Percentiles rank a stretch among this genome's conserved stretches.
Evolutionary conservation across 1,284 basidiomycete species (phyloP).

Genomic region (Microstroma glucosiphilum): DNA sequence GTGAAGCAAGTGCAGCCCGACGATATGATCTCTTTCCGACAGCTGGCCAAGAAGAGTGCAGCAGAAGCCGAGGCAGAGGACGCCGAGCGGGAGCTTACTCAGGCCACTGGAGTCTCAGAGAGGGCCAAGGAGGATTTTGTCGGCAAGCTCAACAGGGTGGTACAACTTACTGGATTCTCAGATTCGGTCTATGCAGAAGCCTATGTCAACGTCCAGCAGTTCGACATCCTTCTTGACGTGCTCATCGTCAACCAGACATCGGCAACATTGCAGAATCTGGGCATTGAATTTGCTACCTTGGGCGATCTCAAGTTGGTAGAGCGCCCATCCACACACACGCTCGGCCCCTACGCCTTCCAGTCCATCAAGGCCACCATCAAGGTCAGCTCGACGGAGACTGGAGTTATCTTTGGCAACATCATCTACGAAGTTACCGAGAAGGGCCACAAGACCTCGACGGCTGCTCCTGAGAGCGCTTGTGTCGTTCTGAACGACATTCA

Average conservation of each 20-base stretch:
- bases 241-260: constrained; percentile 93
- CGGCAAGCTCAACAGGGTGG: constrained; percentile 88
- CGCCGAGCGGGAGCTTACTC: constrained; percentile 81
- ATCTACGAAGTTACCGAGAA: constrained; percentile 66
- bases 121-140: constrained; percentile 82
- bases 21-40: constrained; percentile 83
- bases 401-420: constrained; percentile 96
- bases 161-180: constrained; percentile 95
- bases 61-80: constrained; percentile 55
- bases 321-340: constrained; percentile 81
- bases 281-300: constrained; percentile 92
- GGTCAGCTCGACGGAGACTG: constrained; percentile 77
- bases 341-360: constrained; percentile 95
- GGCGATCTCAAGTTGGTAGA: constrained; percentile 97
- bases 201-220: constrained; percentile 95
- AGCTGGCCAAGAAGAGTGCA: constrained; percentile 86
- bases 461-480: constrained; percentile 60
- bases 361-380: constrained; percentile 99
- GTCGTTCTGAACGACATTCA: constrained; percentile 91
- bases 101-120: constrained; percentile 79
- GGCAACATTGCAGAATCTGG: constrained; percentile 92
- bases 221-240: constrained; percentile 89
- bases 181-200: constrained; percentile 98
- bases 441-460: constrained; percentile 26
- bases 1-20: constrained; percentile 77